Conservation (phyloP, 805 yeast species). For the Metschnikowia shivogae region DNA sequence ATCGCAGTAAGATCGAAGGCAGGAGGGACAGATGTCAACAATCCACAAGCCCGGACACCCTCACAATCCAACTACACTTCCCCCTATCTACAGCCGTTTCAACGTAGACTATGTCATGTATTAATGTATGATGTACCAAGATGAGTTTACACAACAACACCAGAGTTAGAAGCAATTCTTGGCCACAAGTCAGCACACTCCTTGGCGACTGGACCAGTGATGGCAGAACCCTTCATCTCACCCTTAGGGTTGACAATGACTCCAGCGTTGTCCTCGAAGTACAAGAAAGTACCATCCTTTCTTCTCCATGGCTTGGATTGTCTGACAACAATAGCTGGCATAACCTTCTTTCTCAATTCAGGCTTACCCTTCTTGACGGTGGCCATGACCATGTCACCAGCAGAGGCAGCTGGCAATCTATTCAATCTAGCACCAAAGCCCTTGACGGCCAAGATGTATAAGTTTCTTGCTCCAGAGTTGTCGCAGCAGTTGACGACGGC, state of each 20-base stretch:
- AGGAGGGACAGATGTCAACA: too few species aligned
- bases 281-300: conserved; percentile 98
- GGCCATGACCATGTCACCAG: conserved; percentile 99
- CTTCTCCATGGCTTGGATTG: conserved; percentile 99
- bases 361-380: conserved; percentile 99
- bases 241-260: conserved; percentile 99
- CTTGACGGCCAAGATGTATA: conserved; percentile 97
- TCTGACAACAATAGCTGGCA: conserved; percentile 99
- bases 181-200: conserved; percentile 99
- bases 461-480: conserved; percentile 99
- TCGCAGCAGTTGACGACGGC: conserved; percentile 99
- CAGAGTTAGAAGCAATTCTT: conserved; percentile 99
- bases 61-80: too few species aligned
- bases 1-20: too few species aligned
- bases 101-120: conserved; percentile 13
- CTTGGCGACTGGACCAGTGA: conserved; percentile 99
- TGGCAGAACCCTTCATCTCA: conserved; percentile 99
- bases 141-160: conserved; percentile 90
- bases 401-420: conserved; percentile 99
- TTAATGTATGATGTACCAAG: conserved; percentile 19
- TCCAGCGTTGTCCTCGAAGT: conserved; percentile 99
- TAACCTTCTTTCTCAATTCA: conserved; percentile 99
- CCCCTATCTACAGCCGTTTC: not conserved
- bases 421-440: conserved; percentile 99
- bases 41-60: too few species aligned